Conservation (phyloP, 805 yeast species). For the Phaffomyces thermotolerans region DNA sequence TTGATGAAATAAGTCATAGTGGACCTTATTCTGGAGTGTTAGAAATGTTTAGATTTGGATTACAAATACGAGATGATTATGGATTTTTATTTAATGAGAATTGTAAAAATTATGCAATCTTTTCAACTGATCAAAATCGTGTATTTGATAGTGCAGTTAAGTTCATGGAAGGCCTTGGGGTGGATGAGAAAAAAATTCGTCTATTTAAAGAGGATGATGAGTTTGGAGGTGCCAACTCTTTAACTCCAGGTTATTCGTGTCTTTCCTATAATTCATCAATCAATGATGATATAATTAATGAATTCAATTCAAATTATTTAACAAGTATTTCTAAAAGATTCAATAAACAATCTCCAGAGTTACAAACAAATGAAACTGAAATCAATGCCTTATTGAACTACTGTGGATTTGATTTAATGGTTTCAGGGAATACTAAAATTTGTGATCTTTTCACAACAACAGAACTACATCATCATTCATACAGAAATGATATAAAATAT, state of each 20-base stretch:
- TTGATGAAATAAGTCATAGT: conserved; percentile 45
- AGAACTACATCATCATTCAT: conserved; percentile 38
- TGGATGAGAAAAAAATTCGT: conserved; percentile 17
- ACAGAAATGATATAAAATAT: conserved; percentile 33
- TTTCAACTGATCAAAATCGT: conserved; percentile 48
- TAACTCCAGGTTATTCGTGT: conserved; percentile 40
- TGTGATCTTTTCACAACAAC: conserved; percentile 39
- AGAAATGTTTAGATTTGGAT: conserved; percentile 44
- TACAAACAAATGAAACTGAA: conserved; percentile 34
- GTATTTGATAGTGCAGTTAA: conserved; percentile 46
- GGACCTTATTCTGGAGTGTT: conserved; percentile 47
- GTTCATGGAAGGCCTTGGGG: conserved; percentile 51
- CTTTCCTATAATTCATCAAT: conserved; percentile 32
- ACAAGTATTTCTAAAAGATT: conserved; percentile 23
- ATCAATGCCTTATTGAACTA: conserved; percentile 34
- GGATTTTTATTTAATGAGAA: conserved; percentile 30
- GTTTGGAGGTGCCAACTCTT: conserved; percentile 47
- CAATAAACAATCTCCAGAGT: conserved; percentile 30
- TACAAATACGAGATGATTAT: conserved; percentile 40
- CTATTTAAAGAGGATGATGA: conserved; percentile 38
- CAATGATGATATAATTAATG: conserved; percentile 25
- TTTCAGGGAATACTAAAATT: conserved; percentile 27
- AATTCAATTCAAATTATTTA: conserved; percentile 17
- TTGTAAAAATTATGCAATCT: conserved; percentile 35
- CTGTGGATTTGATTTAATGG: conserved; percentile 47